These are phyloP conservation scores for Lolium rigidum DNA, from an alignment of 176 grass and related monocot species.

Conservation along the genomic window DNA sequence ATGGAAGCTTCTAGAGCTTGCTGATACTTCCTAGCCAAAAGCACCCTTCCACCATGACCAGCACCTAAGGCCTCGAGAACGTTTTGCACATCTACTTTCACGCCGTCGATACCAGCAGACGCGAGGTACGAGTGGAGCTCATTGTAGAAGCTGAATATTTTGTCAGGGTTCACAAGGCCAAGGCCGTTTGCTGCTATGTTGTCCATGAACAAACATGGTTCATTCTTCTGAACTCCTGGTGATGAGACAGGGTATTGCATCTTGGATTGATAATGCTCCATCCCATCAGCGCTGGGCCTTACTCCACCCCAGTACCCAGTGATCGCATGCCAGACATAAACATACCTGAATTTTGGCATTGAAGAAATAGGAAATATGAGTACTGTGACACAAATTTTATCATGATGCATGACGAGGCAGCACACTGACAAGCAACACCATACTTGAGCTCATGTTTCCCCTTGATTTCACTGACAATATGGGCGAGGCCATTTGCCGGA, in stretches of 20 bases:
- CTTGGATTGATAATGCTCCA: slow-evolving; percentile 78
- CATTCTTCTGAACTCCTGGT: slow-evolving; percentile 63
- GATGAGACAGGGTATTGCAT: slow-evolving; percentile 70
- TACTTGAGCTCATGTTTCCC: slow-evolving; percentile 78
- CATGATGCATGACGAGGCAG: neutral
- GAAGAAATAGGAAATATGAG: slow-evolving; percentile 22
- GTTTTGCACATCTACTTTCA: slow-evolving; percentile 90
- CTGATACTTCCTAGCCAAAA: slow-evolving; percentile 76
- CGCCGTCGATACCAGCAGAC: slow-evolving; percentile 71
- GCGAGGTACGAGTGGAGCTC: slow-evolving; percentile 83
- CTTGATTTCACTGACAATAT: slow-evolving; percentile 73
- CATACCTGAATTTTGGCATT: slow-evolving; percentile 50
- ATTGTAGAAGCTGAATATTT: slow-evolving; percentile 71
- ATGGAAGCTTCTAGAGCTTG: slow-evolving; percentile 79
- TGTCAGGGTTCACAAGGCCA: slow-evolving; percentile 83
- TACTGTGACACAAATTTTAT: neutral
- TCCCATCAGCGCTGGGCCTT: slow-evolving; percentile 47
- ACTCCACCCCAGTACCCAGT: slow-evolving; percentile 95
- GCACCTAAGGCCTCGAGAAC: slow-evolving; percentile 79
- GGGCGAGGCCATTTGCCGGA: slow-evolving; percentile 62
- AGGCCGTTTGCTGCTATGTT: slow-evolving; percentile 69
- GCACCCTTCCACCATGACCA: slow-evolving; percentile 73
- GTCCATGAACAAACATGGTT: slow-evolving; percentile 53
- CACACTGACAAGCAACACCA: neutral
- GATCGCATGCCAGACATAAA: slow-evolving; percentile 87